Base-by-base conservation (phyloP, 2,329 filamentous ascomycete genomes). In the Neofusicoccum sp. region DNA sequence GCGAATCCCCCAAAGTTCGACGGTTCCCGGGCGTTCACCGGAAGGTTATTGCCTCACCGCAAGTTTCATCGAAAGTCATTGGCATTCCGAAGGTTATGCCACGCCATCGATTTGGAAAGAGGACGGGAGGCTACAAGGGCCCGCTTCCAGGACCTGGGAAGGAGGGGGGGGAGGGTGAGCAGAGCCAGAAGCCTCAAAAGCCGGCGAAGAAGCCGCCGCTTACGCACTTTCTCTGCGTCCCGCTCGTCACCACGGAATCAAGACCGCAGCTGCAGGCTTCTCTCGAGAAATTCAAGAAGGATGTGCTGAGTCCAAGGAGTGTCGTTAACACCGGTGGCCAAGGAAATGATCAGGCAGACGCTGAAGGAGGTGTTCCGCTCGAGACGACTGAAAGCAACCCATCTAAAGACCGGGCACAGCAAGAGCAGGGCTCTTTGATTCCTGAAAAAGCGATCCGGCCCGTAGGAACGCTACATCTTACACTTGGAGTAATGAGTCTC, bases 401-500 rank as follows among this genome's bases (percentile, higher is more conserved):
- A 12, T n/a, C 28, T 33, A 14, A 20, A 11, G n/a, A 9, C 33
- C n/a, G 34, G 28, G 63, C 44, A 45, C 58, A 47, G 72, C 48
- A 51, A 44, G 61, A 66, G 75, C 56, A 61, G 73, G 77, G 64
- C 74, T 62, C 34, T 30, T 77, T 79, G 5, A 76, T 93, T 8
- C 89, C 89, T 0, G 71, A 79, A 33, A 82, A 82, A 59, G 91
- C 91, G 1, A 78, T 96, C 54, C 81, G 92, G 30, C 91, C 91
- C 0, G 75, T 90, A 0, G 90, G 90, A 0, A 92, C 91, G 1
- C 75, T 97, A 49, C 93, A 98, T 74, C 78, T 96, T 2, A 97
- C 93, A 0, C 80, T 97, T 0, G 93, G 92, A 0, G 89, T 96
- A 1, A 93, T 97, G 89, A 88, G 84, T 65, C 82, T 96, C 8